phyloP scores from a whole-genome alignment of 495 filamentous ascomycete species.

The Annulohypoxylon bovei region DNA sequence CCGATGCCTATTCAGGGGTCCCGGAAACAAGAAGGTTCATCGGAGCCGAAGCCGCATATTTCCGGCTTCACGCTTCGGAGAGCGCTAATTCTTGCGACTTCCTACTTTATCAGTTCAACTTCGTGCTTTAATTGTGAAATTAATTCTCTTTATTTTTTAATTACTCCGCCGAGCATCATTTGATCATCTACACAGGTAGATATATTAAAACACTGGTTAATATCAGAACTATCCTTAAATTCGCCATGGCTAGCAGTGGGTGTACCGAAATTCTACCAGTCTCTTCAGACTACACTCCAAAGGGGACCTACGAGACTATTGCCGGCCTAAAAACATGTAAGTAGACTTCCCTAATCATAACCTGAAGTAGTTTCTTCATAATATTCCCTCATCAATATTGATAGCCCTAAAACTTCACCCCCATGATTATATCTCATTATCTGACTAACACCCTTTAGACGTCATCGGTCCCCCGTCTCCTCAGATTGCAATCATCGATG shows the following conservation, averaged over 20 bases:
- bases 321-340: conserved; percentile 47
- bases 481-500: conserved; percentile 42
- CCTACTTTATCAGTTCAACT: neutral
- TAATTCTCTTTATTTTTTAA: too few species aligned
- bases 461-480: conserved; percentile 40
- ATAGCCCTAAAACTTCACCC: neutral
- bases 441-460: conserved; percentile 26
- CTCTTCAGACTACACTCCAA: conserved; percentile 41
- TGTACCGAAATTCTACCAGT: conserved; percentile 37
- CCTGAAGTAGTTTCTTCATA: neutral
- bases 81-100: neutral
- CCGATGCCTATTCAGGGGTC: neutral
- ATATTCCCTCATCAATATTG: neutral
- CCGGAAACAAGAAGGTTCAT: neutral
- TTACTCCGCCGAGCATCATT: too few species aligned
- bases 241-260: conserved; percentile 33
- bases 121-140: too few species aligned
- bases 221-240: neutral
- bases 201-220: too few species aligned
- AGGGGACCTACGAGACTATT: conserved; percentile 41
- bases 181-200: too few species aligned
- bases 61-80: neutral
- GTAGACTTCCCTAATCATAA: neutral
- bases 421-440: neutral
- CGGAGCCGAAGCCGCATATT: conserved; percentile 7